Evolutionary conservation across 192 early-diverging fungal species (phyloP).

Genomic region (Allomyces javanicus): DNA sequence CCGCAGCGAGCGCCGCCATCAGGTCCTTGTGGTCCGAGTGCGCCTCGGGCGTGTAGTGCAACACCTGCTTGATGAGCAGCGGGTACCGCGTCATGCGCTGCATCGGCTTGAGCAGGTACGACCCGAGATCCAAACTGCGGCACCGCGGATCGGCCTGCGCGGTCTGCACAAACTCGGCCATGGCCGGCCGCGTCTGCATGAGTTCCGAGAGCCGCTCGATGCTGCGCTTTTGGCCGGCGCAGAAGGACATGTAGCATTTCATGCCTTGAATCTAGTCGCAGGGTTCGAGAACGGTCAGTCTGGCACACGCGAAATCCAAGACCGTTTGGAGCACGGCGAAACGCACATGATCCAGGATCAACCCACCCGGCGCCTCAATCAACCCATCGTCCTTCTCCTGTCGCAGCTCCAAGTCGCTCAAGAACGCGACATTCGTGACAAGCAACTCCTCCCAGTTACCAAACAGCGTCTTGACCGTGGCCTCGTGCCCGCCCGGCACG

Average conservation of each 20-base stretch:
- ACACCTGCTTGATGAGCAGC: constrained; percentile 55
- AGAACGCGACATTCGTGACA: not conserved
- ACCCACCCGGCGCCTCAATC: constrained; percentile 21
- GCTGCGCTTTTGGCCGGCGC: not conserved
- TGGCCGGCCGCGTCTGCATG: constrained; percentile 19
- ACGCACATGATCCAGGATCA: not conserved
- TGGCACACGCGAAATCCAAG: not conserved
- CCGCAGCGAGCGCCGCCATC: constrained; percentile 44
- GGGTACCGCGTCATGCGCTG: constrained; percentile 53
- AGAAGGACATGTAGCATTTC: not conserved
- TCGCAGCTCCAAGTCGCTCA: constrained; percentile 41
- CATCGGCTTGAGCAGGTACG: not conserved
- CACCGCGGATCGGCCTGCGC: constrained; percentile 1
- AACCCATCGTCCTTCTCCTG: constrained; percentile 35
- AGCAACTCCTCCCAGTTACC: not conserved
- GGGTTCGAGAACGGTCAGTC: not conserved
- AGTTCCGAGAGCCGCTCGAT: not conserved
- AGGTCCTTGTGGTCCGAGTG: constrained; percentile 58
- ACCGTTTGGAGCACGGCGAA: not conserved
- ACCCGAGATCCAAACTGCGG: constrained; percentile 4
- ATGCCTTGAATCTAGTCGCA: not conserved
- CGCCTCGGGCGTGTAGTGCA: constrained; percentile 59
- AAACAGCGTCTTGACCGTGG: not conserved
- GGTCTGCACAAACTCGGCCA: constrained; percentile 50
- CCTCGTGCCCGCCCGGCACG: not conserved